Evolutionary conservation across 1,284 basidiomycete genomes (phyloP).

Genomic region (Irpex sp.): DNA sequence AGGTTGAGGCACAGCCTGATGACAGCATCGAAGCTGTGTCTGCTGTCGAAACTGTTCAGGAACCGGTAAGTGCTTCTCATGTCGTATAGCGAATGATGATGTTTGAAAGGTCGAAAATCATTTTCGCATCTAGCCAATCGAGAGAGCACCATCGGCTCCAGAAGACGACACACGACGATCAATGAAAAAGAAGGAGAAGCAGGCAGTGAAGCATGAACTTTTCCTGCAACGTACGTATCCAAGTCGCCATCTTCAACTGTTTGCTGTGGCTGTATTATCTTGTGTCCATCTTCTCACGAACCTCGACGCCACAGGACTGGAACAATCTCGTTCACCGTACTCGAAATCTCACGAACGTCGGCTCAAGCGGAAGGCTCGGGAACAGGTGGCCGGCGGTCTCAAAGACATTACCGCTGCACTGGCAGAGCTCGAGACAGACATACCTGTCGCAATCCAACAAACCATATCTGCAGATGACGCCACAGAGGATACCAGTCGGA

Average conservation of each 20-base stretch:
- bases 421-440: conserved; percentile 37
- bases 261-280: not conserved
- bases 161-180: conserved; percentile 21
- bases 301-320: conserved; percentile 43
- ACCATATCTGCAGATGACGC: conserved; percentile 16
- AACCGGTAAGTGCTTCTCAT: conserved; percentile 16
- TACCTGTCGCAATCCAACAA: conserved; percentile 18
- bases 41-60: conserved; percentile 32
- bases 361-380: conserved; percentile 66
- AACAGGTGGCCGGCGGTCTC: conserved; percentile 64
- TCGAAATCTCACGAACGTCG: conserved; percentile 75
- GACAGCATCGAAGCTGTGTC: conserved; percentile 30
- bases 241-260: conserved; percentile 12
- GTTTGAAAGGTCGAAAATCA: not conserved
- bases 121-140: not conserved
- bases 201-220: conserved; percentile 59
- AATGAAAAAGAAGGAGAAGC: conserved; percentile 69
- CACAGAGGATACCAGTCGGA: conserved; percentile 16
- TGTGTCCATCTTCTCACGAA: not conserved
- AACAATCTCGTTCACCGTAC: conserved; percentile 51
- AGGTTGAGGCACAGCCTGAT: not conserved
- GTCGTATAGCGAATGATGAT: not conserved
- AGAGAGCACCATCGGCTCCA: not conserved
- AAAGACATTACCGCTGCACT: conserved; percentile 57
- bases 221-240: conserved; percentile 55